phyloP scores from a whole-genome alignment of 2,329 filamentous ascomycete genomes.

The Colletotrichum sp. region DNA sequence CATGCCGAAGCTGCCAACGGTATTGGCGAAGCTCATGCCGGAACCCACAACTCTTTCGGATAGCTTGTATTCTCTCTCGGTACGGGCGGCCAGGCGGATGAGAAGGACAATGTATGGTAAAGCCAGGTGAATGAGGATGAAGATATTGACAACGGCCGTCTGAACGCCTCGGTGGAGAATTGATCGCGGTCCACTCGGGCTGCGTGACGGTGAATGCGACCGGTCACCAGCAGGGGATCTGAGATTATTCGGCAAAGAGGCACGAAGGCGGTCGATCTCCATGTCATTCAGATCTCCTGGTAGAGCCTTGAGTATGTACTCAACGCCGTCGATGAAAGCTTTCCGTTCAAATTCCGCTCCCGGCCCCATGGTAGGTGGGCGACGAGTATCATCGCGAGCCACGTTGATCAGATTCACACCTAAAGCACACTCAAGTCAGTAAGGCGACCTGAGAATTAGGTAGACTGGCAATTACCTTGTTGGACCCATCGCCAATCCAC shows the following conservation, averaged over 20 bases:
- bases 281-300: constrained; percentile 60
- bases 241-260: constrained; percentile 49
- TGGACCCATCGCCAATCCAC: constrained; percentile 37
- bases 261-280: constrained; percentile 57
- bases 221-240: constrained; percentile 21
- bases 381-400: constrained; percentile 14
- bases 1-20: constrained; percentile 55
- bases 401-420: constrained; percentile 15
- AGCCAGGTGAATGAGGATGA: constrained; percentile 64
- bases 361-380: neutral
- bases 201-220: constrained; percentile 27
- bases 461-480: constrained; percentile 29
- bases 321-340: constrained; percentile 67
- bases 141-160: constrained; percentile 59
- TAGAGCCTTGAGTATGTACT: constrained; percentile 68
- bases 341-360: constrained; percentile 51
- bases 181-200: constrained; percentile 34
- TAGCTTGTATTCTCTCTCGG: constrained; percentile 71
- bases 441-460: neutral
- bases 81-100: constrained; percentile 58
- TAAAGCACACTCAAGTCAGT: neutral
- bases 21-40: constrained; percentile 57
- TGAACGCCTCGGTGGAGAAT: constrained; percentile 65
- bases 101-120: constrained; percentile 65
- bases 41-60: constrained; percentile 60